Base-by-base conservation (phyloP, 1,284 basidiomycete genomes). In the Exobasidium rhododendri region DNA sequence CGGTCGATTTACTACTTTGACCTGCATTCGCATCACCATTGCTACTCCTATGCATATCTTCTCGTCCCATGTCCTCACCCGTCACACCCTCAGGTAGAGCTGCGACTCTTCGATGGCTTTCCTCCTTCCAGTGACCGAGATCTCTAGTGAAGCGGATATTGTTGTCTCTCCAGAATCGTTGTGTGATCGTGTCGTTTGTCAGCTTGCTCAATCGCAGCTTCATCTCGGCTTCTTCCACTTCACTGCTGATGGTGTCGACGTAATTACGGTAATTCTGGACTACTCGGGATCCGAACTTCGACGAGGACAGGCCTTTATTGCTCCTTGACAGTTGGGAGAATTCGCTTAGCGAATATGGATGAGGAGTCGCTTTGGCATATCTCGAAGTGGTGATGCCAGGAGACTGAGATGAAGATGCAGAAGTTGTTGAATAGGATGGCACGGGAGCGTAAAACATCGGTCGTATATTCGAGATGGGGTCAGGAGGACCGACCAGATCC, bases 101-200 rank as follows among this genome's bases (percentile, higher is more conserved):
- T 31, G 24, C 29, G 20, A 31, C 47, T 24, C 47, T 31, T 7
- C 29, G 24, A 40, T 40, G 13, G 24, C 28, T 44, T 22, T 26
- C 29, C 28, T 35, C n/a, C 28, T 14, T 4, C 45, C 70, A 75
- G 29, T 70, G 70, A 5, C 53, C 47, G 0, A 70, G 56, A 0
- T 71, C 75, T n/a, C 67, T 65, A 28, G 65, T 66, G 63, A 78
- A 78, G 1, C 76, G 66, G 11, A 62, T 62, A 45, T 78, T 78
- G 61, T 78, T 78, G 56, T 78, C 76, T 26, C 69, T 59, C 76
- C 76, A 78, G 47, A 78, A 78, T 43, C 76, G 73, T 61, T 78
- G 75, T 60, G 77, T 75, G 61, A 74, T 73, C 51, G 66, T 68
- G 52, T 76, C 71, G 1, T 70, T 68, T n/a, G 70, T 56, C 2